Conservation (phyloP, 1,139 yeast genomes). For the Blastobotrys petasosporus region DNA sequence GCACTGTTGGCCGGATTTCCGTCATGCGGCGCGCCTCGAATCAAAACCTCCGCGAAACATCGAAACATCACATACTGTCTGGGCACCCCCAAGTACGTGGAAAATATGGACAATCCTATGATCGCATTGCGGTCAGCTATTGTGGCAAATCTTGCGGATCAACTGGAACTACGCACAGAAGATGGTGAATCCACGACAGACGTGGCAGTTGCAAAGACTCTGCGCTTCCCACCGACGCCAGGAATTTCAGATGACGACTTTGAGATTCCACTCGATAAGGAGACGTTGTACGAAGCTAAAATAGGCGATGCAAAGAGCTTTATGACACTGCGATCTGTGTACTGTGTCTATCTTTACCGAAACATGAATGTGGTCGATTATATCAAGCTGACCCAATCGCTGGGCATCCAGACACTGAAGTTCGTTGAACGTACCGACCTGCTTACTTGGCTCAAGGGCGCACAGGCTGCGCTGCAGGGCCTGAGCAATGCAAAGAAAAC, state of each 20-base stretch:
- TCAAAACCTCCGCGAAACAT: too few species aligned
- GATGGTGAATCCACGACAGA: constrained; percentile 20
- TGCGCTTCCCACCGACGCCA: constrained; percentile 22
- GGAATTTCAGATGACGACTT: constrained; percentile 22
- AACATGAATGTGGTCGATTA: constrained; percentile 80
- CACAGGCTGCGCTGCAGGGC: constrained; percentile 49
- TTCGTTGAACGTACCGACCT: constrained; percentile 84
- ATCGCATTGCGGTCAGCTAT: constrained; percentile 27
- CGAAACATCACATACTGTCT: too few species aligned
- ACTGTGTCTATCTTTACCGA: constrained; percentile 75
- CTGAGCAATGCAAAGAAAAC: constrained; percentile 7
- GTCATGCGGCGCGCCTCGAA: too few species aligned
- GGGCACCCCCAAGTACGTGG: background rate
- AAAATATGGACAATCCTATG: constrained; percentile 22
- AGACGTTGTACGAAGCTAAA: constrained; percentile 50
- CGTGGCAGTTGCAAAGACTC: constrained; percentile 20
- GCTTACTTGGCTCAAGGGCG: constrained; percentile 72
- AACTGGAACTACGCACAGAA: constrained; percentile 17
- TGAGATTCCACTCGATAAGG: constrained; percentile 35
- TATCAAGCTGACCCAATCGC: constrained; percentile 61
- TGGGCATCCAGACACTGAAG: constrained; percentile 63
- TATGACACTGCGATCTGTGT: constrained; percentile 55
- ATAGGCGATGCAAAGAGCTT: constrained; percentile 21
- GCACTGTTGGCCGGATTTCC: too few species aligned
- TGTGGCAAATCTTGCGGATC: constrained; percentile 18